Evolutionary conservation across 2,329 filamentous ascomycete species (phyloP).

Genomic region (Fusarium aywerte): DNA sequence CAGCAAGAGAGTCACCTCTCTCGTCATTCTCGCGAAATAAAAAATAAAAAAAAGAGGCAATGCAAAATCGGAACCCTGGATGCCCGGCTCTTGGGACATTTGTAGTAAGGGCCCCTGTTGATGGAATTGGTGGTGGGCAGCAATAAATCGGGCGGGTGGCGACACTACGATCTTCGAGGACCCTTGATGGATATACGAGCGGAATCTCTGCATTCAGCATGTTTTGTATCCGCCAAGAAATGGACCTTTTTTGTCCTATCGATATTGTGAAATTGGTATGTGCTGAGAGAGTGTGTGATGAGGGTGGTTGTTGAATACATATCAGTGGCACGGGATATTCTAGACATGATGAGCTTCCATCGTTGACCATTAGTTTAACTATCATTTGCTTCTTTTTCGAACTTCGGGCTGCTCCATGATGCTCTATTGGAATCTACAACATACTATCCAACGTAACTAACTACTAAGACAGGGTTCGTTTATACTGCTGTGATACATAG

Average conservation of each 20-base stretch:
- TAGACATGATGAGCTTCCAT: conserved; percentile 9
- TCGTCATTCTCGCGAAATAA: conserved; percentile 24
- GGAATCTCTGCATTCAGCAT: conserved; percentile 18
- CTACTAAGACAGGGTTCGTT: background rate
- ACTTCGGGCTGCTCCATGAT: background rate
- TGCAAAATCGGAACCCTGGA: conserved; percentile 26
- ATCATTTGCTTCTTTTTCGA: background rate
- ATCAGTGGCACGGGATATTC: conserved; percentile 13
- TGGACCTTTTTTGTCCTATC: background rate
- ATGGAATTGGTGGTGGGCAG: conserved; percentile 19
- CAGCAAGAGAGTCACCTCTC: background rate
- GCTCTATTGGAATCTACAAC: conserved; percentile 6
- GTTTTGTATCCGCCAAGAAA: conserved; percentile 9
- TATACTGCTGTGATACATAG: background rate
- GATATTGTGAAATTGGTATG: conserved; percentile 17
- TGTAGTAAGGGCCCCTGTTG: conserved; percentile 16
- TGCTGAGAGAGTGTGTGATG: conserved; percentile 11
- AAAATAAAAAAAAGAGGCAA: conserved; percentile 11
- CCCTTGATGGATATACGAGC: conserved; percentile 15
- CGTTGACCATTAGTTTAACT: background rate
- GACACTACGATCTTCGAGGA: conserved; percentile 22
- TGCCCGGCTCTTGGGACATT: conserved; percentile 24
- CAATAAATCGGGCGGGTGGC: conserved; percentile 30
- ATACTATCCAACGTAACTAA: background rate
- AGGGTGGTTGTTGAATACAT: conserved; percentile 4